A percentile compares a stretch with the other conserved stretches of the same genome.
Evolutionary conservation across 2,329 filamentous ascomycete genomes (phyloP).

Genomic region (Sarocladium kiliense): DNA sequence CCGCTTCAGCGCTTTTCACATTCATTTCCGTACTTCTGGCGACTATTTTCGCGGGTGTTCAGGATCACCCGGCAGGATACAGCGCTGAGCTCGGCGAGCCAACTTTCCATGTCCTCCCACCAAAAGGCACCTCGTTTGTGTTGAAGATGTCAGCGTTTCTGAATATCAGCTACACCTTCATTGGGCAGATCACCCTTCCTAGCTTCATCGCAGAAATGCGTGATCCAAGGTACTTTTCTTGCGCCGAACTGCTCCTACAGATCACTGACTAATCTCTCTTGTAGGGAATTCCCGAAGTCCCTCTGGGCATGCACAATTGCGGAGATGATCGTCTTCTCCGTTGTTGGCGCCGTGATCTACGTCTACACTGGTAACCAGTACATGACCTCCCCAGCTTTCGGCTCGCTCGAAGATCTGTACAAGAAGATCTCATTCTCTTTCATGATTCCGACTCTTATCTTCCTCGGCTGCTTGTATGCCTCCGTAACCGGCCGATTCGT

Average conservation of each 20-base stretch:
- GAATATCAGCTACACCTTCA: slow-evolving; percentile 95
- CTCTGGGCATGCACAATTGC: slow-evolving; percentile 86
- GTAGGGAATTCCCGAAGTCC: slow-evolving; percentile 82
- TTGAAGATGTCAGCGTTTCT: slow-evolving; percentile 81
- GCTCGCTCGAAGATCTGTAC: slow-evolving; percentile 70
- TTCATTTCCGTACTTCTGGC: slow-evolving; percentile 85
- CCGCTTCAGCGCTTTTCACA: slow-evolving; percentile 77
- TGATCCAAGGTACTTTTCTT: slow-evolving; percentile 38
- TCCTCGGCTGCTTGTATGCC: slow-evolving; percentile 85
- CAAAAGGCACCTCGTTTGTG: slow-evolving; percentile 71
- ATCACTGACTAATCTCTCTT: slow-evolving; percentile 35
- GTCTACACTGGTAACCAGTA: slow-evolving; percentile 87
- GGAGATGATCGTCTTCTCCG: slow-evolving; percentile 78
- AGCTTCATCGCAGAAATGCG: slow-evolving; percentile 96
- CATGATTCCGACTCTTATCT: slow-evolving; percentile 93
- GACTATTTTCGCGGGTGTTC: slow-evolving; percentile 73
- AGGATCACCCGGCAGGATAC: slow-evolving; percentile 68
- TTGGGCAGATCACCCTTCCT: slow-evolving; percentile 88
- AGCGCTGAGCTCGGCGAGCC: slow-evolving; percentile 55
- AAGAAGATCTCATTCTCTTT: slow-evolving; percentile 90
- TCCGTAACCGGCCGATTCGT: slow-evolving; percentile 86
- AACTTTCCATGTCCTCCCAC: slow-evolving; percentile 62
- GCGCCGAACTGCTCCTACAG: neutral
- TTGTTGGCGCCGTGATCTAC: slow-evolving; percentile 78
- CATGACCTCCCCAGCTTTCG: slow-evolving; percentile 82